phyloP scores from a whole-genome alignment of 2,329 filamentous ascomycete species.

The Trichoderma atrobrunneum region DNA sequence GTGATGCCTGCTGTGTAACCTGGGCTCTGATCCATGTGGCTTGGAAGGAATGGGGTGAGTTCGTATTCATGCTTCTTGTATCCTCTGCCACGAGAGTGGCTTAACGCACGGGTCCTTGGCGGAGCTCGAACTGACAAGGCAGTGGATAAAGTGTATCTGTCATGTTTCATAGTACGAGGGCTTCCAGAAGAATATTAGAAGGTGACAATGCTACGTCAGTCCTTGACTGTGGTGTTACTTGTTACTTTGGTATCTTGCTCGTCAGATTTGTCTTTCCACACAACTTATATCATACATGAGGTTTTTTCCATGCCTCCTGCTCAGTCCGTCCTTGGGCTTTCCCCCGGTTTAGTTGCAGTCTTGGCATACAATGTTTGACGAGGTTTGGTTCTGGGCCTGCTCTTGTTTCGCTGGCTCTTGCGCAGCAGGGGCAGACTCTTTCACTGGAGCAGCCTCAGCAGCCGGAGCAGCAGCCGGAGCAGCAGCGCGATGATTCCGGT shows the following conservation, averaged over 20 bases:
- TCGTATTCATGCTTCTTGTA: not conserved
- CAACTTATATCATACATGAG: not conserved
- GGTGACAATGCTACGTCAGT: not conserved
- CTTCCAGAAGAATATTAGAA: not conserved
- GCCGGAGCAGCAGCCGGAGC: not conserved
- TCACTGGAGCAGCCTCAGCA: not conserved
- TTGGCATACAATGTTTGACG: conserved; percentile 22
- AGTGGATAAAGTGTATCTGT: not conserved
- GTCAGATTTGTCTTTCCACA: not conserved
- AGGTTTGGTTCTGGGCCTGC: not conserved
- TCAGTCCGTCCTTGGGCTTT: not conserved
- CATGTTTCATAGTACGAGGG: not conserved
- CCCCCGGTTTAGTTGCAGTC: conserved; percentile 27
- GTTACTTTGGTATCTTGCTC: not conserved
- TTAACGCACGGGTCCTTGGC: not conserved
- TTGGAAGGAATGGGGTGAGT: not conserved
- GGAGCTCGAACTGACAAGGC: not conserved
- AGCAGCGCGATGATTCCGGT: conserved; percentile 45
- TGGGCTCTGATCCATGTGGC: not conserved
- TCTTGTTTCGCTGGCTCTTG: not conserved
- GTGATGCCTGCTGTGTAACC: conserved; percentile 7
- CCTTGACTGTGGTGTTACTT: not conserved
- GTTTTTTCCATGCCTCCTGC: not conserved
- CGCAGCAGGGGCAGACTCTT: no score
- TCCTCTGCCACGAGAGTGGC: not conserved